Conservation (phyloP, 176 grass and related monocot genomes). For the bread wheat (Triticum aestivum) region DNA sequence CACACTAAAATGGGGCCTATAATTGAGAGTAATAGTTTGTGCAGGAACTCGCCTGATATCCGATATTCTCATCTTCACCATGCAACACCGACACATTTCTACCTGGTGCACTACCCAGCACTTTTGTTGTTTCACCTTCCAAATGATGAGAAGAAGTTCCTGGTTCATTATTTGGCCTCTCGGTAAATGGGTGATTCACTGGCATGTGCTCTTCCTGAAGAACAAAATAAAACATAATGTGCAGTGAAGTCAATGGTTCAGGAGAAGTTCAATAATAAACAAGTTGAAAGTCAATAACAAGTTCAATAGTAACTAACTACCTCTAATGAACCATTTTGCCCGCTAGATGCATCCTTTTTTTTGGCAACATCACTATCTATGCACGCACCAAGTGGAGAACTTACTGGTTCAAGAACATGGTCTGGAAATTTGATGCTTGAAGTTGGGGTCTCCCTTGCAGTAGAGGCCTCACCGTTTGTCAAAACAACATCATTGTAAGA, state of each 20-base stretch:
- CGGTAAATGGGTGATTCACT: conserved; percentile 11
- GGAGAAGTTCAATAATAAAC: conserved; percentile 30
- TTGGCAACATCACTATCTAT: conserved; percentile 29
- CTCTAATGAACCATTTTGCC: conserved; percentile 14
- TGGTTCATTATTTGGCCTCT: conserved; percentile 13
- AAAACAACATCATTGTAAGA: conserved; percentile 18
- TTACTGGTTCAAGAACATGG: conserved; percentile 21
- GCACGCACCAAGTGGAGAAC: conserved; percentile 9
- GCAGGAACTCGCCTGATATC: conserved; percentile 37
- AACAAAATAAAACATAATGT: conserved; percentile 24
- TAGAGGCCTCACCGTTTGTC: conserved; percentile 9
- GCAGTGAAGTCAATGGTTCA: background rate
- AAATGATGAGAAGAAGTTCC: conserved; percentile 35
- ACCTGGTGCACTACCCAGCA: conserved; percentile 13
- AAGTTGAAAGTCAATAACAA: conserved; percentile 18
- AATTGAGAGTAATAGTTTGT: conserved; percentile 23
- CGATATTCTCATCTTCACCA: conserved; percentile 22
- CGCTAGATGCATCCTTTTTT: conserved; percentile 18
- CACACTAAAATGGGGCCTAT: background rate
- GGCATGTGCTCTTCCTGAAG: conserved; percentile 47
- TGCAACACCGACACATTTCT: conserved; percentile 22
- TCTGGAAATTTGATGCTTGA: conserved; percentile 5
- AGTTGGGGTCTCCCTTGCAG: conserved; percentile 17
- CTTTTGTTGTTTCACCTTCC: conserved; percentile 14
- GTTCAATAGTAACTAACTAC: conserved; percentile 35